Conservation (phyloP, 148 eudicot genomes). For the Fallopia convolvulus region DNA sequence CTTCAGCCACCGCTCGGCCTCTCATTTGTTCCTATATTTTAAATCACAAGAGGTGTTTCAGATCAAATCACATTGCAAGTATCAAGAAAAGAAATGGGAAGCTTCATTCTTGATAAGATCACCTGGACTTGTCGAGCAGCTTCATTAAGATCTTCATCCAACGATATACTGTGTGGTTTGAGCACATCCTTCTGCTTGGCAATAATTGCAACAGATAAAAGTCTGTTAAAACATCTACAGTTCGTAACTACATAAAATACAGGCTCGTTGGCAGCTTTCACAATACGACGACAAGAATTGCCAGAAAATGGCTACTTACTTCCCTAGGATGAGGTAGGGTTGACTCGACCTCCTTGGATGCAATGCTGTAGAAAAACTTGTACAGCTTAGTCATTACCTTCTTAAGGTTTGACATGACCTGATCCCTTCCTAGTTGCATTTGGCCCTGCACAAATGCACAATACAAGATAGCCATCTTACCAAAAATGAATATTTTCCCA, state of each 20-base stretch:
- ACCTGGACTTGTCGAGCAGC: slow-evolving; percentile 2
- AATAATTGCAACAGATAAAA: background rate
- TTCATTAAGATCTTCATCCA: background rate
- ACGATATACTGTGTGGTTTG: slow-evolving; percentile 44
- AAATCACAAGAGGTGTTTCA: background rate
- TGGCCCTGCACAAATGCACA: slow-evolving; percentile 36
- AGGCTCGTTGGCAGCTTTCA: background rate
- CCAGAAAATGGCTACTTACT: slow-evolving; percentile 34
- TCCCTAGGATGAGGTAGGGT: slow-evolving; percentile 51
- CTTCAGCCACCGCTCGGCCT: background rate
- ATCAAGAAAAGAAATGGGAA: background rate
- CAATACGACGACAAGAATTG: background rate
- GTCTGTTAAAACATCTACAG: background rate
- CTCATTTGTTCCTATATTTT: slow-evolving; percentile 2
- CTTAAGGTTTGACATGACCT: slow-evolving; percentile 53
- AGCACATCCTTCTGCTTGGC: slow-evolving; percentile 39
- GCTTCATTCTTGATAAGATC: slow-evolving; percentile 16
- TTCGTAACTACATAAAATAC: background rate
- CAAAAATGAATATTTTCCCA: background rate
- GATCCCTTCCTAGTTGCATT: slow-evolving; percentile 73
- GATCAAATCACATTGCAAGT: slow-evolving; percentile 4
- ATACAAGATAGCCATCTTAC: background rate
- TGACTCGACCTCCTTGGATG: slow-evolving; percentile 52
- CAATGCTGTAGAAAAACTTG: slow-evolving; percentile 48
- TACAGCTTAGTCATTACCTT: slow-evolving; percentile 74